Conservation (phyloP, 2,329 filamentous ascomycete genomes). For the Paraconiothyrium brasiliense region DNA sequence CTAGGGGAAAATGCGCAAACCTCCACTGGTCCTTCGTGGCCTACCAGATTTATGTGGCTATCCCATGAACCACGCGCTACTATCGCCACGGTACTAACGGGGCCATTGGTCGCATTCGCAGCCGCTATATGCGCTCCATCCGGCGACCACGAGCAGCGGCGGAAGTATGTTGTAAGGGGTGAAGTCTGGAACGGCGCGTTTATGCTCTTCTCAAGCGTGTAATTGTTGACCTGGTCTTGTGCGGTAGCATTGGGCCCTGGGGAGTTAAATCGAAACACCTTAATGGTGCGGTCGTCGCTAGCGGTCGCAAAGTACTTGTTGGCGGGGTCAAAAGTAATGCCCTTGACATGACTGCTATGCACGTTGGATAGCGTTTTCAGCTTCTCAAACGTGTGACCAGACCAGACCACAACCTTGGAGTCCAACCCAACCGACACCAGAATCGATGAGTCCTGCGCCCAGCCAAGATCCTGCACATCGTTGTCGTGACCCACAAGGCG, state of each 20-base stretch:
- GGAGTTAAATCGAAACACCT: slow-evolving; percentile 93
- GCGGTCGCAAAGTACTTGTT: slow-evolving; percentile 99
- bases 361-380: slow-evolving; percentile 85
- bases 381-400: slow-evolving; percentile 96
- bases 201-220: slow-evolving; percentile 92
- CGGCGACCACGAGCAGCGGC: slow-evolving; percentile 95
- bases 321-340: slow-evolving; percentile 96
- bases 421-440: slow-evolving; percentile 95
- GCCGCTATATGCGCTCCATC: slow-evolving; percentile 97
- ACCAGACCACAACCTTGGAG: slow-evolving; percentile 98
- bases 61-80: slow-evolving; percentile 93
- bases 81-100: slow-evolving; percentile 95
- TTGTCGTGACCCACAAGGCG: slow-evolving; percentile 97
- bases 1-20: slow-evolving; percentile 97
- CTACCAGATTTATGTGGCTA: slow-evolving; percentile 95
- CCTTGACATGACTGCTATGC: slow-evolving; percentile 98
- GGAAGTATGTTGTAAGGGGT: slow-evolving; percentile 95
- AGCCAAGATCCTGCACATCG: slow-evolving; percentile 96
- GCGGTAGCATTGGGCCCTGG: slow-evolving; percentile 87
- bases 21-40: slow-evolving; percentile 95
- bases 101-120: slow-evolving; percentile 95
- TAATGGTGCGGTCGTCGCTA: slow-evolving; percentile 95
- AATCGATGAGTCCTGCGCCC: slow-evolving; percentile 95
- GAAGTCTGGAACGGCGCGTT: slow-evolving; percentile 87
- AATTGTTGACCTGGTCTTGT: slow-evolving; percentile 97